A percentile compares a stretch with the other conserved stretches of the same genome.
Conservation (phyloP, 306 rosid species). For the Rubus parviflorus region DNA sequence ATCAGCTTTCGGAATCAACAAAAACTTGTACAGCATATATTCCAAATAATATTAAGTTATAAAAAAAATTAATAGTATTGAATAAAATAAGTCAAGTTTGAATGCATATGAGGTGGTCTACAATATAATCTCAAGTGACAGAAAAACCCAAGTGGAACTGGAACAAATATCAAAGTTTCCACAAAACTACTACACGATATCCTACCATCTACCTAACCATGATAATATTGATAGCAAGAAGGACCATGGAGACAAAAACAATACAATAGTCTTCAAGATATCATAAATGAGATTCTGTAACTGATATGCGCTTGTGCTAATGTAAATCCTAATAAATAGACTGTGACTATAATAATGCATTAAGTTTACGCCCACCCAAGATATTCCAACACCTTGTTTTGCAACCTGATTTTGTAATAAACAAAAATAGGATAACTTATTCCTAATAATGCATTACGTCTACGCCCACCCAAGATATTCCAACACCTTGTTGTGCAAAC, state of each 20-base stretch:
- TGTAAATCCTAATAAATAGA: background rate
- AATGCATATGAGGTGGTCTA: background rate
- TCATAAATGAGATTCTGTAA: background rate
- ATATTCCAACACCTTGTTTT: background rate
- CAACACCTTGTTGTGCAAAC: background rate
- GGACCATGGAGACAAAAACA: background rate
- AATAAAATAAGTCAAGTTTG: slow-evolving; percentile 18
- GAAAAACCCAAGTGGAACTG: background rate
- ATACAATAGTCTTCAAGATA: background rate
- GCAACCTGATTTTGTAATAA: background rate
- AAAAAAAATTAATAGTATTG: background rate
- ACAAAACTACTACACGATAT: background rate
- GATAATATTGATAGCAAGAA: background rate
- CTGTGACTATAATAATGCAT: background rate
- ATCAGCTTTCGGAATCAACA: background rate
- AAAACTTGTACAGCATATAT: background rate
- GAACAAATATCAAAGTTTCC: background rate
- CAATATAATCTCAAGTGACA: background rate
- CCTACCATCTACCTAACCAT: background rate
- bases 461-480: too few species aligned
- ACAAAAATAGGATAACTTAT: too few species aligned
- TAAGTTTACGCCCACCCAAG: background rate
- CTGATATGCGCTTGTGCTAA: background rate
- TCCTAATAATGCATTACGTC: background rate
- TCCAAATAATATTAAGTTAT: background rate